phyloP scores from a whole-genome alignment of 805 yeast species.

The Hanseniaspora jakobsenii region DNA sequence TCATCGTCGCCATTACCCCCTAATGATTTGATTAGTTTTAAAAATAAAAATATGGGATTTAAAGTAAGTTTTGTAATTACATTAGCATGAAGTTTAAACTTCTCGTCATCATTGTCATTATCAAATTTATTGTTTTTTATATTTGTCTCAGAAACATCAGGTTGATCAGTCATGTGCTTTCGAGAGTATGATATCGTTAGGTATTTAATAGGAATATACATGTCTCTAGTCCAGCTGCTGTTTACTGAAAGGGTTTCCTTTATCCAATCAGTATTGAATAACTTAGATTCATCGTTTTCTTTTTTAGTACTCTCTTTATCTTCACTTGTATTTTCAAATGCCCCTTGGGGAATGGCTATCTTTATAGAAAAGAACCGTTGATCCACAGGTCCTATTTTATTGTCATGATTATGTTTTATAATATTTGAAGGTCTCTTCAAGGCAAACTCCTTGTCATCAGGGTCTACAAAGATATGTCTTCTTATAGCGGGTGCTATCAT shows the following conservation, averaged over 20 bases:
- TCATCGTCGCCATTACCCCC: not conserved
- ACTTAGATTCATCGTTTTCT: no score
- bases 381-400: conserved; percentile 6
- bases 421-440: not conserved
- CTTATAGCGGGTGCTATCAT: not conserved
- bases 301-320: no score
- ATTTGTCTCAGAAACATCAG: no score
- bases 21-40: not conserved
- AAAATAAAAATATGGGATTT: not conserved
- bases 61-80: conserved; percentile 1
- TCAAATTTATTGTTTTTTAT: not conserved
- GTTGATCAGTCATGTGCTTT: no score
- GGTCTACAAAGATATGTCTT: not conserved
- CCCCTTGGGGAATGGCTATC: not conserved
- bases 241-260: no score
- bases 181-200: conserved; percentile 4
- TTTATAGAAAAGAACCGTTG: not conserved
- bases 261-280: no score
- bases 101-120: not conserved
- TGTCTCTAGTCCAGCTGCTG: not conserved
- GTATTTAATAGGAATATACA: conserved; percentile 9
- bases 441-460: not conserved
- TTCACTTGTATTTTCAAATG: not conserved
- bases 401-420: no score
- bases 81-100: not conserved